phyloP scores from a whole-genome alignment of 169 alveolate genomes.

The Eimeria praecox region DNA sequence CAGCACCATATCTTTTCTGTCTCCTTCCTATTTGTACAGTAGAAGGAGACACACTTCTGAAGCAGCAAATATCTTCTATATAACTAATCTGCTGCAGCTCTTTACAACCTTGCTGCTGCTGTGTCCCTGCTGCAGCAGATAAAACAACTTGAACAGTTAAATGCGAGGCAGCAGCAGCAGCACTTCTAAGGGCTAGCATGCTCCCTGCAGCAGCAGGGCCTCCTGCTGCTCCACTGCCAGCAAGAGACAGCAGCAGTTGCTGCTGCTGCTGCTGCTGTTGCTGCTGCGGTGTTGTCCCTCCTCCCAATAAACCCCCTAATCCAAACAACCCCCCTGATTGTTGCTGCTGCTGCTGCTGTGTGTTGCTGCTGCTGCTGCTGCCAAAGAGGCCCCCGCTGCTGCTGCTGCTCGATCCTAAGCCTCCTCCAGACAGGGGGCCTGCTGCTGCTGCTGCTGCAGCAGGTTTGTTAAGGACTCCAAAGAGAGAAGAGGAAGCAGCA shows the following conservation, averaged over 20 bases:
- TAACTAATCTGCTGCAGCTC: background rate
- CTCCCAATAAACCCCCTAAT: conserved; percentile 1
- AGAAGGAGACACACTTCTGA: background rate
- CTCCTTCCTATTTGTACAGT: background rate
- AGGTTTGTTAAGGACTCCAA: background rate
- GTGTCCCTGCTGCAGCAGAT: conserved; percentile 32
- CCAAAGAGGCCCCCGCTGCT: background rate
- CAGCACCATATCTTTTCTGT: background rate
- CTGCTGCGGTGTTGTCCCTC: conserved; percentile 44
- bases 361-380: background rate
- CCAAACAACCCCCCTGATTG: conserved; percentile 19
- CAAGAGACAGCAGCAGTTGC: conserved; percentile 45
- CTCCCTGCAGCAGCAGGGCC: background rate
- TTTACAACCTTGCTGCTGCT: too few relatives aligned
- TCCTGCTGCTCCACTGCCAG: background rate
- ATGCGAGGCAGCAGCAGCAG: conserved; percentile 52
- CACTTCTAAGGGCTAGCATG: conserved; percentile 15
- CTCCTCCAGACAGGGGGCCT: background rate
- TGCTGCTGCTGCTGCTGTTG: conserved; percentile 64
- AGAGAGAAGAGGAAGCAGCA: conserved; percentile 23
- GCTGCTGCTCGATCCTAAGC: background rate
- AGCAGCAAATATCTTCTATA: conserved; percentile 13
- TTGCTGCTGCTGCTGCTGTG: background rate
- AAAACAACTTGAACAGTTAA: conserved; percentile 14
- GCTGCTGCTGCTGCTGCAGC: conserved; percentile 24